Evolutionary conservation across 208 protist species (phyloP).

Genomic region (Angomonas ambiguus): DNA sequence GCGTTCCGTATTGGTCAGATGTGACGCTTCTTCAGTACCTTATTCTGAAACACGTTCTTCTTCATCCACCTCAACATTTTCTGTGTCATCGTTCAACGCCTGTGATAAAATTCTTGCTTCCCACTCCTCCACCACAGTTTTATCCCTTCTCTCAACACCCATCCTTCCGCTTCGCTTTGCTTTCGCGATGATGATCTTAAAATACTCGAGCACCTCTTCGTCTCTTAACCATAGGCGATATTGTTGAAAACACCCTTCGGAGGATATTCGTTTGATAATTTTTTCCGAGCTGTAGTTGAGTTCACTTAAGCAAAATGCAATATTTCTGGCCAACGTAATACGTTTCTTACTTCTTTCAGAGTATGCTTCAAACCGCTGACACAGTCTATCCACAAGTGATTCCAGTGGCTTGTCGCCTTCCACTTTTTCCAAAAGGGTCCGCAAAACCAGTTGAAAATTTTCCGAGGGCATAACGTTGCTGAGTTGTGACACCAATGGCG

Average conservation of each 20-base stretch:
- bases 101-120: constrained; percentile 66
- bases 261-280: constrained; percentile 69
- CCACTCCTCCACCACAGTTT: constrained; percentile 78
- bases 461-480: constrained; percentile 70
- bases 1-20: too few relatives aligned
- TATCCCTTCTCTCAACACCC: constrained; percentile 64
- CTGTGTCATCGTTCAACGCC: constrained; percentile 19
- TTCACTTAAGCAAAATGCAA: constrained; percentile 83
- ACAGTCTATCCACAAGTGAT: constrained; percentile 83
- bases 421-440: constrained; percentile 78
- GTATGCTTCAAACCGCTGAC: constrained; percentile 79
- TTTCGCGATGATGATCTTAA: constrained; percentile 75
- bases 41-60: constrained; percentile 11
- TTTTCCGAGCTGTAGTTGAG: constrained; percentile 81
- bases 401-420: constrained; percentile 88
- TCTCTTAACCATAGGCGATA: constrained; percentile 86
- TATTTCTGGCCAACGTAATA: constrained; percentile 61
- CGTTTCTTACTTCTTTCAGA: constrained; percentile 73
- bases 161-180: constrained; percentile 50
- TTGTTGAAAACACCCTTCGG: constrained; percentile 82
- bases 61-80: constrained; percentile 15
- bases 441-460: constrained; percentile 83
- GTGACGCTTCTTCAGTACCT: too few relatives aligned
- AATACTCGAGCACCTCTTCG: constrained; percentile 67
- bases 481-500: constrained; percentile 73